Evolutionary conservation across 768 basidiomycete species (phyloP).

Genomic region (Rhizopogon rudus): DNA sequence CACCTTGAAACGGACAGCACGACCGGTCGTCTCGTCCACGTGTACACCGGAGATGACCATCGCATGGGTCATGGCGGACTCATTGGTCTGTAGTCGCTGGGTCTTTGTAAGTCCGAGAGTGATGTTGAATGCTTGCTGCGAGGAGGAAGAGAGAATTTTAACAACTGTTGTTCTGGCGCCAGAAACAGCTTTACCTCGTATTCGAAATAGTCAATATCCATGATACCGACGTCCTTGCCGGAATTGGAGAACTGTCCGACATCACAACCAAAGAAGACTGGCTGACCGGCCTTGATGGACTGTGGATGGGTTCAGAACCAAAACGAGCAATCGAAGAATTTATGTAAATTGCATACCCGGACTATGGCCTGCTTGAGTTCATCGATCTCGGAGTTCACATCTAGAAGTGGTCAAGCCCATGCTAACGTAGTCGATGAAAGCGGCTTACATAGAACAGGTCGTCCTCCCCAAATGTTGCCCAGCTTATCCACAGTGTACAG

Average conservation of each 20-base stretch:
- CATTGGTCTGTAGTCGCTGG: slow-evolving; percentile 73
- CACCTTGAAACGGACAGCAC: slow-evolving; percentile 88
- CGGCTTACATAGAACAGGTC: slow-evolving; percentile 74
- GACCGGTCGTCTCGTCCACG: slow-evolving; percentile 62
- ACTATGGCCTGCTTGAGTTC: slow-evolving; percentile 81
- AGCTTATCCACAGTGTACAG: slow-evolving; percentile 91
- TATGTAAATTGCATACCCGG: slow-evolving; percentile 35
- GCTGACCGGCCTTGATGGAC: slow-evolving; percentile 81
- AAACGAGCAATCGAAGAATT: neutral
- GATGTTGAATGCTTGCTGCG: slow-evolving; percentile 78
- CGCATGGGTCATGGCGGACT: slow-evolving; percentile 92
- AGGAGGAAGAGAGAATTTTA: neutral
- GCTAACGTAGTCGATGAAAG: neutral
- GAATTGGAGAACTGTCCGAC: slow-evolving; percentile 83
- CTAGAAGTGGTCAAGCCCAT: slow-evolving; percentile 30
- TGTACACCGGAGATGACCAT: slow-evolving; percentile 88
- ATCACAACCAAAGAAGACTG: slow-evolving; percentile 96
- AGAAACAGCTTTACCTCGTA: slow-evolving; percentile 53
- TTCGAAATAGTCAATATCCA: slow-evolving; percentile 82
- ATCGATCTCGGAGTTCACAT: slow-evolving; percentile 84
- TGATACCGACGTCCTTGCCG: slow-evolving; percentile 55
- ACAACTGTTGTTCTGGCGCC: neutral
- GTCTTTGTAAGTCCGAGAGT: slow-evolving; percentile 78
- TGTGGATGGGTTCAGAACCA: slow-evolving; percentile 12
- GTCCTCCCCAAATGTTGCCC: slow-evolving; percentile 88